Evolutionary conservation across 305 asterid species (phyloP).

Genomic region (Fraxinus floribunda): DNA sequence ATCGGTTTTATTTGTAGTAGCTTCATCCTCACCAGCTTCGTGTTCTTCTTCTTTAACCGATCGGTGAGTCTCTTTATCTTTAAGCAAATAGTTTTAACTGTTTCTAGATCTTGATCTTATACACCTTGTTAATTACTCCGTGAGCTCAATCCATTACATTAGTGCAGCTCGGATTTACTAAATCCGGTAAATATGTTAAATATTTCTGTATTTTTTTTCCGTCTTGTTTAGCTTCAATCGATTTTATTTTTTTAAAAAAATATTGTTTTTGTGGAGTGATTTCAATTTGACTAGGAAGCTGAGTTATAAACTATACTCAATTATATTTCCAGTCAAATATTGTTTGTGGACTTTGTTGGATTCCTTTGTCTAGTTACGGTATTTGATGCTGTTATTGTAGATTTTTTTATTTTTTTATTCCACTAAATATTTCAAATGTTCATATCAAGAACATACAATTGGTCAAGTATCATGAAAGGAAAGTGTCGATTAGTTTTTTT

Average conservation of each 20-base stretch:
- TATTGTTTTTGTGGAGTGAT: background rate
- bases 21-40: conserved; percentile 82
- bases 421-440: background rate
- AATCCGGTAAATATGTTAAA: background rate
- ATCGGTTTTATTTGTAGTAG: conserved; percentile 83
- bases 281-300: conserved; percentile 24
- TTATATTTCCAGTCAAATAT: conserved; percentile 27
- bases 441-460: background rate
- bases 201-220: background rate
- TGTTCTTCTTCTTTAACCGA: conserved; percentile 68
- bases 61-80: conserved; percentile 60
- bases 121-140: conserved; percentile 8
- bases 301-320: background rate
- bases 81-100: conserved; percentile 7
- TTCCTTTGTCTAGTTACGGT: conserved; percentile 19
- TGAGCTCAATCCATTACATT: background rate
- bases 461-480: background rate
- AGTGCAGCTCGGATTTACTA: background rate
- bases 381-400: conserved; percentile 3
- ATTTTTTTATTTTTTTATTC: background rate
- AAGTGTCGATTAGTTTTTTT: background rate
- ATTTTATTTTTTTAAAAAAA: background rate
- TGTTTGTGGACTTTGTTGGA: background rate
- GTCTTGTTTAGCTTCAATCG: background rate
- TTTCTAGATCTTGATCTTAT: conserved; percentile 38